phyloP scores from a whole-genome alignment of 1,284 basidiomycete genomes.

The Ceratobasidium sp. region DNA sequence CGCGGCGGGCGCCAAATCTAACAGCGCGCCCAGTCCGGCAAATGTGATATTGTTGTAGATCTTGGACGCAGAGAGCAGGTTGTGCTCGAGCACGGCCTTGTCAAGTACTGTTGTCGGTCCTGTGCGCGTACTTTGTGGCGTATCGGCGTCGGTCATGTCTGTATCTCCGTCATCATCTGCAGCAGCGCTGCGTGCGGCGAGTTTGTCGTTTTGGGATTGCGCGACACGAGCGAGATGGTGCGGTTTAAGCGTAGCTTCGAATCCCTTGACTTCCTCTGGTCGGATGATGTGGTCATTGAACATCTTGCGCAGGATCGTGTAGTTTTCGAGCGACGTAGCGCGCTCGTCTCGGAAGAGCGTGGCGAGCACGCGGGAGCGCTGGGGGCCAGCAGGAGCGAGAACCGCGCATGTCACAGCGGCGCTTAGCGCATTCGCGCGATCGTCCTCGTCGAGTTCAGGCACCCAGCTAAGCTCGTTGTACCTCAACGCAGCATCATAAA shows the following conservation, averaged over 20 bases:
- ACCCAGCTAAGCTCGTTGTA: slow-evolving; percentile 96
- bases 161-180: slow-evolving; percentile 63
- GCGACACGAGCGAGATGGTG: slow-evolving; percentile 95
- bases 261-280: slow-evolving; percentile 87
- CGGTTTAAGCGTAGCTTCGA: slow-evolving; percentile 86
- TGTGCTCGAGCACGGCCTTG: slow-evolving; percentile 98
- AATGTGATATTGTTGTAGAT: slow-evolving; percentile 97
- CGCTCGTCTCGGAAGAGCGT: slow-evolving; percentile 96
- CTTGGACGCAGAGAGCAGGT: slow-evolving; percentile 93
- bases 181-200: slow-evolving; percentile 72
- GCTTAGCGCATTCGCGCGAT: slow-evolving; percentile 87
- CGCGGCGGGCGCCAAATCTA: slow-evolving; percentile 86
- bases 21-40: slow-evolving; percentile 82
- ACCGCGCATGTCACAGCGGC: slow-evolving; percentile 96
- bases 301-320: slow-evolving; percentile 96
- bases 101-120: slow-evolving; percentile 97
- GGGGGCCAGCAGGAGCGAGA: slow-evolving; percentile 96
- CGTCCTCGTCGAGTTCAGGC: slow-evolving; percentile 89
- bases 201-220: slow-evolving; percentile 80
- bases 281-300: slow-evolving; percentile 97
- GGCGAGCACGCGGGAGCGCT: slow-evolving; percentile 91
- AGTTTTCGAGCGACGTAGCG: slow-evolving; percentile 79
- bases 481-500: slow-evolving; percentile 92
- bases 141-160: slow-evolving; percentile 60
- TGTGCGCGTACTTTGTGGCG: slow-evolving; percentile 74